Conservation (phyloP, 257 asterid species). For the Mitragyna speciosa region DNA sequence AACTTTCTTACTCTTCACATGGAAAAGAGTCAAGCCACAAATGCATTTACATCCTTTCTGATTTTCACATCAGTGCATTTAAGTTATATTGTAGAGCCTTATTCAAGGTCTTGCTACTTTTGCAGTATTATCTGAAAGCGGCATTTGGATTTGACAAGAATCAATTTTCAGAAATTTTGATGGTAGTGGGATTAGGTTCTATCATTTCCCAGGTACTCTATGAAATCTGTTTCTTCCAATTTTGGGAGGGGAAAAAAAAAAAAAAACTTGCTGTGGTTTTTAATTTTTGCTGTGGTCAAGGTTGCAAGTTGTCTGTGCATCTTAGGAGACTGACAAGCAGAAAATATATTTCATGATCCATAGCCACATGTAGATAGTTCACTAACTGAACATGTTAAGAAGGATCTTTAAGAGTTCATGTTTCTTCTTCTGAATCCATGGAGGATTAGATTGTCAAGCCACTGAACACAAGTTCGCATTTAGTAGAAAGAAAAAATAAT, state of each 20-base stretch:
- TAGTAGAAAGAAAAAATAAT: not conserved
- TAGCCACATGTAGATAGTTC: not conserved
- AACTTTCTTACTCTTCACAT: not conserved
- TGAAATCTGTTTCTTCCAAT: not conserved
- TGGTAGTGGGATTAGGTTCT: constrained; percentile 88
- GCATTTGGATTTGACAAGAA: constrained; percentile 83
- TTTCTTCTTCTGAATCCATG: not conserved
- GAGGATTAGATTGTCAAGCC: not conserved
- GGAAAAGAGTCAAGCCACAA: not conserved
- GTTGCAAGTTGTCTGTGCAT: not conserved
- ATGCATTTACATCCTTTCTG: not conserved
- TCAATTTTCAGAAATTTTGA: constrained; percentile 80
- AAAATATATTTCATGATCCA: not conserved
- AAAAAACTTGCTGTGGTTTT: not conserved
- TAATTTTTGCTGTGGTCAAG: constrained; percentile 8
- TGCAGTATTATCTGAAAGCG: constrained; percentile 90
- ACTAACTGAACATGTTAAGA: not conserved
- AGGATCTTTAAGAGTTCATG: not conserved
- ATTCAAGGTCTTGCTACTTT: constrained; percentile 20
- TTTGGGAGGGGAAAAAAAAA: too few relatives aligned
- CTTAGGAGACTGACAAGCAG: not conserved
- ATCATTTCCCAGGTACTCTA: constrained; percentile 82
- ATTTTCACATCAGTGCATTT: not conserved
- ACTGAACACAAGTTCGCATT: not conserved
- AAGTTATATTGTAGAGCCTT: constrained; percentile 9